phyloP scores from a whole-genome alignment of 805 yeast species.

The Komagataella mondaviorum region DNA sequence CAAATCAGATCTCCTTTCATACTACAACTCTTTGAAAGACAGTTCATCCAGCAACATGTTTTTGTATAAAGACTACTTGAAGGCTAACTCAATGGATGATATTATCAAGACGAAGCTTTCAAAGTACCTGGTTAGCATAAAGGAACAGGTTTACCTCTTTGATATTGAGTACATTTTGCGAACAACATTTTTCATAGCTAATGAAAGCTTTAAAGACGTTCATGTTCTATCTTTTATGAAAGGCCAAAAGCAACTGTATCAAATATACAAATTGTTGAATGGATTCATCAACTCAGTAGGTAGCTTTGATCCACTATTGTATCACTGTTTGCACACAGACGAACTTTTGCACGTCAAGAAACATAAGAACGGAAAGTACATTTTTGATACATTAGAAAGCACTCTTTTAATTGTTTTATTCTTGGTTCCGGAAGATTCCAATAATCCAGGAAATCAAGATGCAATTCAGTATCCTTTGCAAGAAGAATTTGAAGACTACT shows the following conservation, averaged over 20 bases:
- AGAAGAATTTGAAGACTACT: background rate
- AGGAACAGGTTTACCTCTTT: background rate
- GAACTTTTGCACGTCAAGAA: background rate
- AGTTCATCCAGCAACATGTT: background rate
- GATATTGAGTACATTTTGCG: background rate
- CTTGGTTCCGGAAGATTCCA: background rate
- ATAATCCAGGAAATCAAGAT: background rate
- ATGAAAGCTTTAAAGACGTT: background rate
- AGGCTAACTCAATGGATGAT: slow-evolving; percentile 4
- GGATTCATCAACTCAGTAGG: background rate
- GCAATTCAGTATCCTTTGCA: background rate
- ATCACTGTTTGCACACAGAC: background rate
- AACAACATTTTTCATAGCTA: background rate
- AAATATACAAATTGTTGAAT: background rate
- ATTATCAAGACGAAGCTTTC: background rate
- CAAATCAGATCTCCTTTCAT: slow-evolving; percentile 9
- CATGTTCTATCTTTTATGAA: background rate
- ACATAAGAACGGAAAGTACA: background rate
- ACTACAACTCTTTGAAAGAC: slow-evolving; percentile 4
- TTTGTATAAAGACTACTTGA: background rate
- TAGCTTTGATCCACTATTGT: background rate
- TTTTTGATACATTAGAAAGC: background rate
- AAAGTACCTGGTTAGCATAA: background rate
- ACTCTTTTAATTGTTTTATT: background rate
- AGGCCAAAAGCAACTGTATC: background rate